phyloP scores from a whole-genome alignment of 1,284 basidiomycete genomes.

The Sporisorium iseilematis-ciliati region DNA sequence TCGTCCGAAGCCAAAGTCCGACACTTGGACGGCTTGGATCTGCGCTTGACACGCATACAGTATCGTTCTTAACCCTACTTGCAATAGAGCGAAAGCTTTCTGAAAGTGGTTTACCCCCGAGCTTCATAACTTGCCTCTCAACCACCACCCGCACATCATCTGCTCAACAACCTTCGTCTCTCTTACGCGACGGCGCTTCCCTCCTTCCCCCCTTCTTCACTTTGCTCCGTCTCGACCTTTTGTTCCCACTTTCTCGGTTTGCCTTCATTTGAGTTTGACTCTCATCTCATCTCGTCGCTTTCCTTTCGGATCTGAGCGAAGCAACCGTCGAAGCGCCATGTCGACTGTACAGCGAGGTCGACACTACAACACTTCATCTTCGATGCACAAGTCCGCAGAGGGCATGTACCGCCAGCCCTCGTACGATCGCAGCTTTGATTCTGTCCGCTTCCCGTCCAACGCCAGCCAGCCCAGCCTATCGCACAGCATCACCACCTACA shows the following conservation, averaged over 20 bases:
- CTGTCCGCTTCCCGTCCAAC: constrained; percentile 38
- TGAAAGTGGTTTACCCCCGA: not conserved
- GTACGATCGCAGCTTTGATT: constrained; percentile 33
- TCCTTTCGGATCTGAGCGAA: not conserved
- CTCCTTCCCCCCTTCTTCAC: not conserved
- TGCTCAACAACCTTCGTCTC: too few relatives aligned
- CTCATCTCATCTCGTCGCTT: not conserved
- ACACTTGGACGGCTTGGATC: too few relatives aligned
- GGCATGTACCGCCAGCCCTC: constrained; percentile 26
- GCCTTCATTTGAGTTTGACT: not conserved
- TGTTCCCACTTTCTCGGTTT: not conserved
- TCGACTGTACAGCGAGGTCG: constrained; percentile 23
- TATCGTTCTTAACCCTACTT: too few relatives aligned
- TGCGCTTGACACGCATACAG: too few relatives aligned
- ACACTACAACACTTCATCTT: constrained; percentile 16
- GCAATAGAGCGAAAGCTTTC: not conserved
- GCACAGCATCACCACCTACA: constrained; percentile 43
- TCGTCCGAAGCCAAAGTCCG: too few relatives aligned
- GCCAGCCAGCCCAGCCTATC: constrained; percentile 41
- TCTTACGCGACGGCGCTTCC: not conserved
- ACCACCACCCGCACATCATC: not conserved
- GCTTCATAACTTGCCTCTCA: constrained; percentile 6
- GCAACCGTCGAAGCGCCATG: constrained; percentile 9
- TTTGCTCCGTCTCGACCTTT: not conserved
- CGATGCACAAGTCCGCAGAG: not conserved